Percentiles rank a stretch among this genome's conserved stretches.
These are phyloP conservation scores for Linnemannia hyalina DNA, from an alignment of 192 early-diverging fungal genomes.

Conservation along the genomic window DNA sequence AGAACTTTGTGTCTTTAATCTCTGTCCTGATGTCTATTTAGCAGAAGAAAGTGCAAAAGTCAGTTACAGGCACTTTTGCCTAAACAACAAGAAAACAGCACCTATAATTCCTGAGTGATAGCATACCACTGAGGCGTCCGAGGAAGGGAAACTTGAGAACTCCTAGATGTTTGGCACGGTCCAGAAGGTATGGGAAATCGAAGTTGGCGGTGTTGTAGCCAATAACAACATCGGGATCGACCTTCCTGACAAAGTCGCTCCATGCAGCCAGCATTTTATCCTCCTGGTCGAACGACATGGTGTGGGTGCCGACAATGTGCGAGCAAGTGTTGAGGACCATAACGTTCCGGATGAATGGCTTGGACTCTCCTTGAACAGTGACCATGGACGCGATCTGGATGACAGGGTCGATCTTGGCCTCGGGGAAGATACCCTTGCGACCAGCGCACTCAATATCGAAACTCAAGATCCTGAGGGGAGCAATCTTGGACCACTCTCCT, in stretches of 20 bases:
- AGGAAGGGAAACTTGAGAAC: constrained; percentile 86
- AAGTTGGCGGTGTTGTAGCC: constrained; percentile 98
- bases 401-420: constrained; percentile 90
- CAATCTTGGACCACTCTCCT: constrained; percentile 92
- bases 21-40: constrained; percentile 68
- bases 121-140: constrained; percentile 74
- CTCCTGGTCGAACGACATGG: constrained; percentile 85
- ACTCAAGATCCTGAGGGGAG: constrained; percentile 93
- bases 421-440: constrained; percentile 95
- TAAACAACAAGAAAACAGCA: not conserved
- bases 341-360: constrained; percentile 94
- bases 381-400: constrained; percentile 98
- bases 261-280: constrained; percentile 83
- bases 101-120: not conserved
- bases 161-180: constrained; percentile 84
- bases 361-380: constrained; percentile 88
- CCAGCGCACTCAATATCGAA: constrained; percentile 99
- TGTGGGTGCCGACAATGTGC: constrained; percentile 91
- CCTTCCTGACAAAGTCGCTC: constrained; percentile 85
- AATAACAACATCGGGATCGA: constrained; percentile 94
- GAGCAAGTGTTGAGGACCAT: constrained; percentile 94
- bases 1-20: constrained; percentile 86
- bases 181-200: constrained; percentile 96
- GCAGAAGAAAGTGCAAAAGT: not conserved
- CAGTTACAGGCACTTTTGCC: not conserved